These are phyloP conservation scores for Pseudocercospora eumusae DNA, from an alignment of 2,329 filamentous ascomycete genomes.

Conservation along the genomic window DNA sequence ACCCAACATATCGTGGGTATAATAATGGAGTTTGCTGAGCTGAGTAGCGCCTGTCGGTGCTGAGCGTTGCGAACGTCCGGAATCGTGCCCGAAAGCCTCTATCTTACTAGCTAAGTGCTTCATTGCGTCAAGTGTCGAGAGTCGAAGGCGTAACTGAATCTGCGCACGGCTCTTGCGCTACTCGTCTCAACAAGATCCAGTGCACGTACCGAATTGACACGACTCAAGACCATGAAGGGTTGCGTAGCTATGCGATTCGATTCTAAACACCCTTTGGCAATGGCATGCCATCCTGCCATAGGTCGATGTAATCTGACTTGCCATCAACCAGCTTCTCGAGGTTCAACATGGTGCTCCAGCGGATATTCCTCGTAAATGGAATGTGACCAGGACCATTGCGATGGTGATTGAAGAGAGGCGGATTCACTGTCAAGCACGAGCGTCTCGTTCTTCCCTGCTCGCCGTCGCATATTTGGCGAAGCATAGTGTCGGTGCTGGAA, in stretches of 20 bases:
- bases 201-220: neutral
- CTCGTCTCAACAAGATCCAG: too few relatives aligned
- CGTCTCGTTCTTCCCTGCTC: slow-evolving; percentile 1
- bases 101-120: too few relatives aligned
- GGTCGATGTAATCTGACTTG: slow-evolving; percentile 36
- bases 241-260: neutral
- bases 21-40: neutral
- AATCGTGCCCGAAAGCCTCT: too few relatives aligned
- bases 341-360: slow-evolving; percentile 49
- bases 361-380: slow-evolving; percentile 41
- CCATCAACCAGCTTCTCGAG: slow-evolving; percentile 44
- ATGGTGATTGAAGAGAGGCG: slow-evolving; percentile 18
- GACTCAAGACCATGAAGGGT: neutral
- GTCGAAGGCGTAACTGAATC: too few relatives aligned
- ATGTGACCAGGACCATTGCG: slow-evolving; percentile 37
- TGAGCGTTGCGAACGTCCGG: too few relatives aligned
- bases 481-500: neutral
- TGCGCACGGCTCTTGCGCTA: too few relatives aligned
- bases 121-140: too few relatives aligned
- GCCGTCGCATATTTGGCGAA: neutral
- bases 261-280: neutral
- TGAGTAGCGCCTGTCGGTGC: neutral
- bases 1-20: neutral
- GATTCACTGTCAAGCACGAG: slow-evolving; percentile 44
- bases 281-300: slow-evolving; percentile 1